Evolutionary conservation across 225 moss, liverwort and hornwort genomes (phyloP), one percentile per base, ranked within the genome.

Genomic region (Climacium dendroides): DNA sequence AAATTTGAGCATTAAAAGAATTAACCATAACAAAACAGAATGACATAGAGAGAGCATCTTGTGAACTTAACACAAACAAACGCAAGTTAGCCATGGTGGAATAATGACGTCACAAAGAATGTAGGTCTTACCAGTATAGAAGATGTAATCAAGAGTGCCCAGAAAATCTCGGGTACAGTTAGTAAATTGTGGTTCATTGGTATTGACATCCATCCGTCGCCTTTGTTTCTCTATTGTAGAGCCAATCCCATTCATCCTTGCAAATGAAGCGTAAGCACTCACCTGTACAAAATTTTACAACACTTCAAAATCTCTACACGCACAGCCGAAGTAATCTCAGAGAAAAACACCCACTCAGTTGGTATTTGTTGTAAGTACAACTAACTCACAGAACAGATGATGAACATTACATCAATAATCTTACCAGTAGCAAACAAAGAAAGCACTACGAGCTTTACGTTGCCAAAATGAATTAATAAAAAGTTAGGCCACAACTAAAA

Each of bases 81-180:
- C n/a, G 35, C 43, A 77, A 39, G 48, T 64, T 78, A 39, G 37
- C 11, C 78, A 54, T 34, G 20, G 29, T 25, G 37, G 67, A 87
- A 81, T 52, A 53, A 79, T 78, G 45, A 75, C 20, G 48, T 37
- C 25, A 74, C 4, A 43, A 53, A 39, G 80, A 77, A 79, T 9
- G 30, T 57, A 62, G 35, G 20, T 41, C 91, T 88, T 54, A 97
- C 97, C 96, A 85, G 96, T 95, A 84, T 97, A 97, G 83, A 97
- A 97, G 84, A 97, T 96, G 78, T 97, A 97, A 57, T 97, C 97
- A 85, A 97, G 94, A 65, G 96, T 97, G 86, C 95, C 97, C 87
- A 96, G 85, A 93, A 97, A 97, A 90, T 97, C 97, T 55, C 96
- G 93, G 58, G 96, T 97, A 79, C 96, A 97, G 70, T 97, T 97